A percentile compares a stretch with the other conserved stretches of the same genome.
Evolutionary conservation across 306 rosid genomes (phyloP).

Genomic region (Elaeagnus macrophylla): DNA sequence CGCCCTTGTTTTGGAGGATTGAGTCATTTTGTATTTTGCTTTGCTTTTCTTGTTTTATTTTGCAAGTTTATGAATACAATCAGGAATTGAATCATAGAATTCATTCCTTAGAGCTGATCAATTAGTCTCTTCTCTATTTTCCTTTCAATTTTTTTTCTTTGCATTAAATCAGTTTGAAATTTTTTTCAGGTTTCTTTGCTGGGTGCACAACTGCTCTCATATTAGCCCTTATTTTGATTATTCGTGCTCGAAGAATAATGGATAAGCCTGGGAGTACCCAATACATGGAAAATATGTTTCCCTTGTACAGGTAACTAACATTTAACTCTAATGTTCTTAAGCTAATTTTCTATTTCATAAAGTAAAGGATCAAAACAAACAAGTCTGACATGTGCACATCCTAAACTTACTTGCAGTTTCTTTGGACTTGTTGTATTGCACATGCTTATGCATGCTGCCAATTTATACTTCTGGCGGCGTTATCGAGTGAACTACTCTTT

Average conservation of each 20-base stretch:
- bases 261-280: constrained; percentile 13
- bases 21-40: too few relatives aligned
- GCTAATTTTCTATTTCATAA: too few relatives aligned
- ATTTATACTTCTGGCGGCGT: constrained; percentile 46
- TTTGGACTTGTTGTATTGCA: constrained; percentile 56
- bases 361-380: too few relatives aligned
- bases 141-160: background rate
- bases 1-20: too few relatives aligned
- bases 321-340: background rate
- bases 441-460: constrained; percentile 57
- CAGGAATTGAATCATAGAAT: too few relatives aligned
- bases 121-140: too few relatives aligned
- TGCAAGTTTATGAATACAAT: too few relatives aligned
- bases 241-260: constrained; percentile 29
- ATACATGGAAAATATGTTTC: constrained; percentile 69
- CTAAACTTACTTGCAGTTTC: constrained; percentile 37
- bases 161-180: constrained; percentile 6
- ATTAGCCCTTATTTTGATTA: constrained; percentile 40
- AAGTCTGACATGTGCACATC: background rate
- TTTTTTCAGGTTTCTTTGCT: constrained; percentile 46
- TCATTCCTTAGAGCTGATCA: too few relatives aligned
- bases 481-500: constrained; percentile 56
- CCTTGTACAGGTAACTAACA: constrained; percentile 48
- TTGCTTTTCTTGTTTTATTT: too few relatives aligned
- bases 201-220: constrained; percentile 52